Conservation (phyloP, 352 stramenopile genomes). For the Pythium rishiriense region DNA sequence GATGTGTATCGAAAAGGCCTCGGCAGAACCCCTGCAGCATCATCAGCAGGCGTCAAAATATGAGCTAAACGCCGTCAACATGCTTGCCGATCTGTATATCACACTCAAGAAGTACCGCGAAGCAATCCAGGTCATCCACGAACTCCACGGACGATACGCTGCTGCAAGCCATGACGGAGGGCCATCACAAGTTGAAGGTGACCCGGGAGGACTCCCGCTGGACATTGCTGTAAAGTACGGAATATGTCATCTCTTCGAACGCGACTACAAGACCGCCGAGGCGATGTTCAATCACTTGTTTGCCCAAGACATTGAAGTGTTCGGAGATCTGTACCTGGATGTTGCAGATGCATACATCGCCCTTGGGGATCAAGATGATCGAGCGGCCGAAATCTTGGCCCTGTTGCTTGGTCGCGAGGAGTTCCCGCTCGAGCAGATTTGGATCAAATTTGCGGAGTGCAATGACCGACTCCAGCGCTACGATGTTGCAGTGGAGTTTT, state of each 20-base stretch:
- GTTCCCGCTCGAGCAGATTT: slow-evolving; percentile 80
- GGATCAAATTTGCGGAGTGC: slow-evolving; percentile 76
- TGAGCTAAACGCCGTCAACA: slow-evolving; percentile 87
- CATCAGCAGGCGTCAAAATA: slow-evolving; percentile 71
- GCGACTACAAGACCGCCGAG: slow-evolving; percentile 69
- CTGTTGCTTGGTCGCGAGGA: slow-evolving; percentile 65
- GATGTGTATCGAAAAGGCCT: slow-evolving; percentile 82
- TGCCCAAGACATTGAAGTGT: slow-evolving; percentile 80
- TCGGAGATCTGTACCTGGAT: slow-evolving; percentile 83
- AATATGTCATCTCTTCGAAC: slow-evolving; percentile 82
- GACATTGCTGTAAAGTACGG: slow-evolving; percentile 89
- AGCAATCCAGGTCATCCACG: slow-evolving; percentile 77
- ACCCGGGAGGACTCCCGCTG: slow-evolving; percentile 66
- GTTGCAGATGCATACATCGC: slow-evolving; percentile 83
- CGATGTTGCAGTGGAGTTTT: slow-evolving; percentile 77
- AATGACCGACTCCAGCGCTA: slow-evolving; percentile 64
- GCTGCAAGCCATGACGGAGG: slow-evolving; percentile 48
- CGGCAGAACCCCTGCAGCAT: slow-evolving; percentile 54
- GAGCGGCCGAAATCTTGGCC: slow-evolving; percentile 65
- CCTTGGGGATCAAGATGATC: slow-evolving; percentile 62
- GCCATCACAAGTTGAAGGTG: slow-evolving; percentile 54
- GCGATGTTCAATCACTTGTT: slow-evolving; percentile 86
- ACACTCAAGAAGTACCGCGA: slow-evolving; percentile 83
- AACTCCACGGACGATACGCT: slow-evolving; percentile 68
- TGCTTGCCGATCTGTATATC: slow-evolving; percentile 87